Base-by-base conservation (phyloP, 2,329 filamentous ascomycete species). In the Hirsutella minnesotensis region DNA sequence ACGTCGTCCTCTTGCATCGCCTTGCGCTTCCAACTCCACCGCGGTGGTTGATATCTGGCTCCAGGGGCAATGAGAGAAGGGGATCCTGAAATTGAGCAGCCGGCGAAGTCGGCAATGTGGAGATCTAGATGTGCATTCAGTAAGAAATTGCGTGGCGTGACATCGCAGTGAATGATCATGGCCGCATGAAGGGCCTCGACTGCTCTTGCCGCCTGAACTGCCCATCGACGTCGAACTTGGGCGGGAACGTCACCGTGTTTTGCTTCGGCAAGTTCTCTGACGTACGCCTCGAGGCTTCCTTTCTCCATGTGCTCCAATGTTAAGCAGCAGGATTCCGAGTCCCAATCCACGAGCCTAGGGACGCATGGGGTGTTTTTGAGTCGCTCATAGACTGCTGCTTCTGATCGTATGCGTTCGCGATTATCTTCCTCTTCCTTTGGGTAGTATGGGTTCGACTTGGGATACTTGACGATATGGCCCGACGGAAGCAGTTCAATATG, bases 141-240 rank as follows among this genome's bases (percentile, higher is more conserved):
- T 0, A 66, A 51, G 41, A 66, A 59, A 46, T 67, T 64, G 39
- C 55, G 57, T 3, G 62, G 61, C 47, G 59, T 56, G 24, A 66
- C 50, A 47, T 67, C 61, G 49, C 56, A 62, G 46, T 67, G 64
- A 46, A 66, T 56, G 13, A 65, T 54, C n/a, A 52, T 48, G 44
- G 54, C 53, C 10, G 47, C 53, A 53, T 67, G 64, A 24, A 67
- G 44, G 36, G 60, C 50, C 37, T 48, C 47, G 22, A 66, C 43
- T 9, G 54, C 61, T 49, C 62, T 53, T 27, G 24, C 24, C 12
- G 24, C 24, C 12, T 27, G 24, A 12, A 51, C 51, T 36, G 51
- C 52, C 62, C 61, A 64, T 34, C 46, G 48, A 22, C 46, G 43
- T 40, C 56, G 52, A 18, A 47, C 48, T 41, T 50, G 41, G 19